Evolutionary conservation across 2,329 filamentous ascomycete genomes (phyloP).

Genomic region (Fusarium burgessii): DNA sequence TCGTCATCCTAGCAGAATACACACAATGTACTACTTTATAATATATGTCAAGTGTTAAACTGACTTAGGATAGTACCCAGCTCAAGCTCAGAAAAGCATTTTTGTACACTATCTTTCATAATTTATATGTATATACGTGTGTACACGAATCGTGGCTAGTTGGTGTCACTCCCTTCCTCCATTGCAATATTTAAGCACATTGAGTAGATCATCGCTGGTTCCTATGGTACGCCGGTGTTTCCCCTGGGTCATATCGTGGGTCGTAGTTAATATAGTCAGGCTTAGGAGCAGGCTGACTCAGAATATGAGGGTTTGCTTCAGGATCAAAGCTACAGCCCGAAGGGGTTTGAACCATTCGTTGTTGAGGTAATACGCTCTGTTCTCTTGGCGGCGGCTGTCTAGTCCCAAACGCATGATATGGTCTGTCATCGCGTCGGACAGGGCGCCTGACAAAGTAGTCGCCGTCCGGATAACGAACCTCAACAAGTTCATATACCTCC

Average conservation of each 20-base stretch:
- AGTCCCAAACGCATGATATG: conserved; percentile 45
- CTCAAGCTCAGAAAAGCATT: neutral
- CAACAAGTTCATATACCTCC: conserved; percentile 60
- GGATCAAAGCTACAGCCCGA: conserved; percentile 10
- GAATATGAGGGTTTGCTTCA: conserved; percentile 5
- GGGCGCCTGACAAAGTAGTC: conserved; percentile 61
- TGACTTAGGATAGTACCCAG: neutral
- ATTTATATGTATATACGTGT: neutral
- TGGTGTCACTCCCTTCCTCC: neutral
- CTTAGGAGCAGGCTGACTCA: neutral
- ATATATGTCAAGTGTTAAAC: neutral
- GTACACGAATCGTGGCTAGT: neutral
- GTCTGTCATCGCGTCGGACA: conserved; percentile 47
- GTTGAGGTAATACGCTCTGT: conserved; percentile 13
- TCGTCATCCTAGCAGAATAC: conserved; percentile 46
- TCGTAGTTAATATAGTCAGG: conserved; percentile 58
- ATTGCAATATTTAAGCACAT: neutral
- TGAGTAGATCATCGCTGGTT: neutral
- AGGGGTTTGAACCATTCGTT: conserved; percentile 6
- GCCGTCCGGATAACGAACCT: conserved; percentile 58
- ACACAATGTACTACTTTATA: conserved; percentile 41
- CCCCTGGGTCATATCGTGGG: conserved; percentile 53
- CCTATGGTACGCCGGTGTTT: conserved; percentile 3
- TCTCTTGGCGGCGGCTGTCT: conserved; percentile 25
- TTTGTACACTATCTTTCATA: neutral